These are phyloP conservation scores for Monilinia laxa DNA, from an alignment of 2,329 filamentous ascomycete species.

Conservation along the genomic window DNA sequence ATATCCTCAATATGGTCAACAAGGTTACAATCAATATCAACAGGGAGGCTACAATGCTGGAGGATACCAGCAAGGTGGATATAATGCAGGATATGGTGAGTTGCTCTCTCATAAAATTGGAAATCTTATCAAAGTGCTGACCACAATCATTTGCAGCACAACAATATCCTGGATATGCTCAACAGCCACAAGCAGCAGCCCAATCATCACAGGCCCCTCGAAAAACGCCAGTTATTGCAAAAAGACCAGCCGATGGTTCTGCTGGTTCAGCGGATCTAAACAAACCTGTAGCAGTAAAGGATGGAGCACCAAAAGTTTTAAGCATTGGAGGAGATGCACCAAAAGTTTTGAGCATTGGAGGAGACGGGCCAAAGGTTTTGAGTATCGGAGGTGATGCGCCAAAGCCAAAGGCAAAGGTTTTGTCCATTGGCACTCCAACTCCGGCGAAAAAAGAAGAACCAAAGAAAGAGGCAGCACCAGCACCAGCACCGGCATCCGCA, in stretches of 20 bases:
- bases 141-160: slow-evolving; percentile 39
- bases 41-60: slow-evolving; percentile 45
- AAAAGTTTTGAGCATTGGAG: slow-evolving; percentile 63
- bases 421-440: slow-evolving; percentile 63
- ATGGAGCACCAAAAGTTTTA: slow-evolving; percentile 62
- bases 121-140: slow-evolving; percentile 1
- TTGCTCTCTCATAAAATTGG: neutral
- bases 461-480: slow-evolving; percentile 46
- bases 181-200: slow-evolving; percentile 48
- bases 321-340: slow-evolving; percentile 61
- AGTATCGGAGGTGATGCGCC: slow-evolving; percentile 60
- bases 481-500: slow-evolving; percentile 26
- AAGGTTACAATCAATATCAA: slow-evolving; percentile 52
- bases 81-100: slow-evolving; percentile 45
- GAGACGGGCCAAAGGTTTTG: slow-evolving; percentile 61
- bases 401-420: slow-evolving; percentile 63
- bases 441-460: slow-evolving; percentile 52
- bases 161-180: slow-evolving; percentile 55
- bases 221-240: slow-evolving; percentile 61
- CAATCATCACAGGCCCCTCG: slow-evolving; percentile 44
- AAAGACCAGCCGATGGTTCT: slow-evolving; percentile 55
- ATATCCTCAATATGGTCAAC: slow-evolving; percentile 56
- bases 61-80: slow-evolving; percentile 40
- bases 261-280: slow-evolving; percentile 47
- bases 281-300: slow-evolving; percentile 55